These are phyloP conservation scores for Rhizoclosmatium sp. DNA, from an alignment of 192 early-diverging fungal species.

Conservation along the genomic window DNA sequence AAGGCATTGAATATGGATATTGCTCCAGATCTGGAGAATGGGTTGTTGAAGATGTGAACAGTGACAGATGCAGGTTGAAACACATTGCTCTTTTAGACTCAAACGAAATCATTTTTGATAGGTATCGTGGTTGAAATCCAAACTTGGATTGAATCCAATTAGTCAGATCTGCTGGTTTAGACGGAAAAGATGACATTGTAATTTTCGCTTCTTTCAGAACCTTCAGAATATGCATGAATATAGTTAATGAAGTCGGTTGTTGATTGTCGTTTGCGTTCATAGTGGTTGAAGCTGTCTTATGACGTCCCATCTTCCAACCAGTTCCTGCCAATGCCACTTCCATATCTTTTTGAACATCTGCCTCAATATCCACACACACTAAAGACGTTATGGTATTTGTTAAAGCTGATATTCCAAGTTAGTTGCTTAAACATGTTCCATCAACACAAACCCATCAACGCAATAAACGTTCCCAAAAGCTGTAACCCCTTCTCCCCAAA, in stretches of 20 bases:
- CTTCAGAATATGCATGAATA: too few species aligned
- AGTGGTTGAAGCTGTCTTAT: too few species aligned
- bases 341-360: background rate
- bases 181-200: too few species aligned
- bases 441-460: too few species aligned
- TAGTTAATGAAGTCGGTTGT: too few species aligned
- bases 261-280: too few species aligned
- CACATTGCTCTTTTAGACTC: background rate
- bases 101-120: background rate
- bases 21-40: background rate
- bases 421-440: too few species aligned
- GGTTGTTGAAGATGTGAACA: background rate
- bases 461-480: too few species aligned
- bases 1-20: background rate
- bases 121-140: slow-evolving; percentile 6
- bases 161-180: background rate
- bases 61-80: background rate
- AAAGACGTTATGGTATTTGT: background rate
- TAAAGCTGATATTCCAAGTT: background rate
- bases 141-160: background rate
- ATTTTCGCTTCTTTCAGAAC: too few species aligned
- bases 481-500: background rate
- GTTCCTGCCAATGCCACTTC: background rate
- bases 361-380: background rate
- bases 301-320: background rate